Evolutionary conservation across 192 early-diverging fungal genomes (phyloP).

Genomic region (Coemansia sp.): DNA sequence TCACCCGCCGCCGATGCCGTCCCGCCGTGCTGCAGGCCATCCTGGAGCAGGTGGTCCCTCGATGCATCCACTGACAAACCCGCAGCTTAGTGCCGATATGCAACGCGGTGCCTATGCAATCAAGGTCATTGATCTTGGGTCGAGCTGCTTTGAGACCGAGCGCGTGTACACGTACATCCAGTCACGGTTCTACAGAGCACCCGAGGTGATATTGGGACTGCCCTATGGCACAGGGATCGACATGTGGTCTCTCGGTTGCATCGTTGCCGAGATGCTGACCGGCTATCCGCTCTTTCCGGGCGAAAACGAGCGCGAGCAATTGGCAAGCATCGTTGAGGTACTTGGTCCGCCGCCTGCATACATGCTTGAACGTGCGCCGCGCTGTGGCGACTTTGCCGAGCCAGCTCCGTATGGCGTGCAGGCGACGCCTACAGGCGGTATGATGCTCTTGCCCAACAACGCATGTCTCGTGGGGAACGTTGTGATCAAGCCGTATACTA

Average conservation of each 20-base stretch:
- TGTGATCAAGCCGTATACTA: conserved; percentile 56
- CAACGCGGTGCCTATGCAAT: conserved; percentile 61
- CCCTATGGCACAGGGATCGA: conserved; percentile 91
- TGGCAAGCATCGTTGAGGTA: conserved; percentile 94
- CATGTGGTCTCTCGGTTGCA: conserved; percentile 97
- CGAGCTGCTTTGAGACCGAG: conserved; percentile 89
- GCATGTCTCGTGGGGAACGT: conserved; percentile 34
- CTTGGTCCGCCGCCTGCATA: conserved; percentile 74
- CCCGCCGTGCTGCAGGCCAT: conserved; percentile 26
- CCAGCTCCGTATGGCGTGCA: conserved; percentile 30
- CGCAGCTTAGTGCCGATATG: conserved; percentile 43
- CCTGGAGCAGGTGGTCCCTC: conserved; percentile 21
- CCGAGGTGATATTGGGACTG: conserved; percentile 93
- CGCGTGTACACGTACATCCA: conserved; percentile 98
- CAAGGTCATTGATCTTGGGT: conserved; percentile 99
- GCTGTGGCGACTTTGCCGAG: conserved; percentile 87
- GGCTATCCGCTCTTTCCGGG: conserved; percentile 95
- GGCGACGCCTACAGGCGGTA: conserved; percentile 24
- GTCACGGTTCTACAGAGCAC: conserved; percentile 93
- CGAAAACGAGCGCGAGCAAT: conserved; percentile 96
- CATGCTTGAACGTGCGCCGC: conserved; percentile 73
- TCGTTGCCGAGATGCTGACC: conserved; percentile 86
- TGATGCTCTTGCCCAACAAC: conserved; percentile 35
- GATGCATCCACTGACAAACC: conserved; percentile 40
- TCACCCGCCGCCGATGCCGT: conserved; percentile 58